phyloP scores from a whole-genome alignment of 345 rosid genomes.

The Trapa incisa region DNA sequence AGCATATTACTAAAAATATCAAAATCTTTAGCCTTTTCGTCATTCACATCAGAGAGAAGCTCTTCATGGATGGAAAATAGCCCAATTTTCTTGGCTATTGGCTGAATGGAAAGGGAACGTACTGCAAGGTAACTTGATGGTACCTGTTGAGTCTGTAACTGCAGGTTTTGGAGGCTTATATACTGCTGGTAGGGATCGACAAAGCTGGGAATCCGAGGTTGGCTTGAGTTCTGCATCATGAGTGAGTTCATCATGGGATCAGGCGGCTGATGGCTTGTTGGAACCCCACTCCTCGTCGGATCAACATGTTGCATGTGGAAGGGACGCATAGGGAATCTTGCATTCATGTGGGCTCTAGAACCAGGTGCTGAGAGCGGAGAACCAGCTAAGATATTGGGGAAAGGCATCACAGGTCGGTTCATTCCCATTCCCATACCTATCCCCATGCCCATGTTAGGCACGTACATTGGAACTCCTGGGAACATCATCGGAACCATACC shows the following conservation, averaged over 20 bases:
- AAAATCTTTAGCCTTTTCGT: too few relatives aligned
- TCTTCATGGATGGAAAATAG: too few relatives aligned
- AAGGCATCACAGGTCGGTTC: constrained; percentile 59
- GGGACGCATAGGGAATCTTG: constrained; percentile 45
- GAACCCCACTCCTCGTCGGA: constrained; percentile 31
- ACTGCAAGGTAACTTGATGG: background rate
- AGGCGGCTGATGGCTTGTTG: constrained; percentile 26
- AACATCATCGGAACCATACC: constrained; percentile 70
- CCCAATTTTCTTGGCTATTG: too few relatives aligned
- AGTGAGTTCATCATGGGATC: constrained; percentile 28
- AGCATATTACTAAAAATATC: too few relatives aligned
- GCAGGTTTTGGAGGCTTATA: constrained; percentile 42
- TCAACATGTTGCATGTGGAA: constrained; percentile 51
- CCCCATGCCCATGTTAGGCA: constrained; percentile 39
- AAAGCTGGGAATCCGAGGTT: constrained; percentile 27
- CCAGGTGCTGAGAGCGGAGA: constrained; percentile 36
- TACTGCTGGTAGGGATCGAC: constrained; percentile 65
- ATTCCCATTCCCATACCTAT: constrained; percentile 17
- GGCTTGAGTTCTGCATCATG: constrained; percentile 32
- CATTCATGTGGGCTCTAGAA: constrained; percentile 44
- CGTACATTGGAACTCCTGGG: constrained; percentile 37
- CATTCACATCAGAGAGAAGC: too few relatives aligned
- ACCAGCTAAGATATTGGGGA: constrained; percentile 54
- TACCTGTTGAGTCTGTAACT: constrained; percentile 48
- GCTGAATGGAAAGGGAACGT: too few relatives aligned